These are phyloP conservation scores for Fusarium graminum DNA, from an alignment of 2,329 filamentous ascomycete genomes.

Conservation along the genomic window DNA sequence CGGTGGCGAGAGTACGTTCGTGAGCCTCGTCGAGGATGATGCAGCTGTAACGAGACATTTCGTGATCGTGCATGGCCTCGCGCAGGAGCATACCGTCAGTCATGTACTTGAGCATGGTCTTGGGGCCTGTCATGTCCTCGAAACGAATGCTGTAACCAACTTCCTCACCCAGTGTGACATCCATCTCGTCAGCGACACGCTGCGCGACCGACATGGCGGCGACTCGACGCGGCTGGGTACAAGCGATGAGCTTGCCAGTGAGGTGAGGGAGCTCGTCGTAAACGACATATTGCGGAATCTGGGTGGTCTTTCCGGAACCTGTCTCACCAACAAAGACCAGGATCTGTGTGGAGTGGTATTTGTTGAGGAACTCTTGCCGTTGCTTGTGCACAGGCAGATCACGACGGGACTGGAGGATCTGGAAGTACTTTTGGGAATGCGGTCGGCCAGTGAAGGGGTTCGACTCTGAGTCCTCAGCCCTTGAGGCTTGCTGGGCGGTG, in stretches of 20 bases:
- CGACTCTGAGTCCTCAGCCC: conserved; percentile 81
- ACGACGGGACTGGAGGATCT: conserved; percentile 85
- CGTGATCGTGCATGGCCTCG: conserved; percentile 96
- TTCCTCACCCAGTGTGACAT: conserved; percentile 91
- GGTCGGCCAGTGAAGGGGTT: conserved; percentile 88
- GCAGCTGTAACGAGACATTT: conserved; percentile 92
- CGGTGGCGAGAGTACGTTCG: conserved; percentile 95
- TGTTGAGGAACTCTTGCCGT: conserved; percentile 90
- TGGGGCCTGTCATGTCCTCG: conserved; percentile 90
- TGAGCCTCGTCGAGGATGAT: conserved; percentile 99
- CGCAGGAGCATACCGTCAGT: conserved; percentile 98
- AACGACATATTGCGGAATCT: conserved; percentile 98
- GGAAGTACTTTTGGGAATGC: conserved; percentile 88
- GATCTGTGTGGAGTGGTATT: conserved; percentile 95
- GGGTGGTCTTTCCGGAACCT: conserved; percentile 98
- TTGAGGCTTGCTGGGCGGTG: conserved; percentile 78
- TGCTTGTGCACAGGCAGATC: conserved; percentile 93
- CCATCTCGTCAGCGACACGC: conserved; percentile 97
- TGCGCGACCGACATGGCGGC: conserved; percentile 99
- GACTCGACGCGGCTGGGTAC: conserved; percentile 96
- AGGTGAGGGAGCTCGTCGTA: conserved; percentile 94
- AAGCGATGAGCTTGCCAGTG: conserved; percentile 90
- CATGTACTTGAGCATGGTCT: conserved; percentile 99
- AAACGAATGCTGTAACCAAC: conserved; percentile 99
- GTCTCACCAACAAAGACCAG: conserved; percentile 99